These are phyloP conservation scores for Quambalaria eucalypti DNA, from an alignment of 1,284 basidiomycete species.

Conservation along the genomic window DNA sequence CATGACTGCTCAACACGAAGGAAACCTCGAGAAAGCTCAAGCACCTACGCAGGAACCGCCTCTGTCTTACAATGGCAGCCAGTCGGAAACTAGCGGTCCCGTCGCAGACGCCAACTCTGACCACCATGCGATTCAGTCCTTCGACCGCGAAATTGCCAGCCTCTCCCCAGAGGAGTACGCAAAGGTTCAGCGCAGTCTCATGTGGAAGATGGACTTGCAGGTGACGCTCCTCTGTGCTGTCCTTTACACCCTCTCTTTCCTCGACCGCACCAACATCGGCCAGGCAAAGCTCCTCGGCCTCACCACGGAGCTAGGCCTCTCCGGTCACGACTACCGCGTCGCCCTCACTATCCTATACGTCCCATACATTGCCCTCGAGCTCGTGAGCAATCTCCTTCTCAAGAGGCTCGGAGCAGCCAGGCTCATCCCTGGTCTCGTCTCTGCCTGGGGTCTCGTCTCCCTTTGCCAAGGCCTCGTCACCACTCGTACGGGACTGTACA, in stretches of 20 bases:
- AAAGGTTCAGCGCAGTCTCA: constrained; percentile 7
- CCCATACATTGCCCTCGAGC: constrained; percentile 26
- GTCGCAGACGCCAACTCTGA: no score
- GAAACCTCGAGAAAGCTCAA: no score
- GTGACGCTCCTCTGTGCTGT: constrained; percentile 28
- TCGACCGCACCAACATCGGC: constrained; percentile 30
- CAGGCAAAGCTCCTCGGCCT: constrained; percentile 31
- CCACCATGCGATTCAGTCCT: no score
- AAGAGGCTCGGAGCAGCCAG: constrained; percentile 47
- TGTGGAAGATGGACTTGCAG: constrained; percentile 33
- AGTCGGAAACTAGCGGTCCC: no score
- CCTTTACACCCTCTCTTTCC: constrained; percentile 23
- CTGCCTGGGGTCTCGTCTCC: constrained; percentile 29
- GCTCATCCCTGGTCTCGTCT: constrained; percentile 33
- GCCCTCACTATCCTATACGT: constrained; percentile 22
- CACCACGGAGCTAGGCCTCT: constrained; percentile 20
- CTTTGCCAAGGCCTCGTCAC: constrained; percentile 32
- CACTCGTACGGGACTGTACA: constrained; percentile 26
- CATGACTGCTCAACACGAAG: no score
- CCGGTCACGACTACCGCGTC: constrained; percentile 25
- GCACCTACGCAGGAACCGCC: no score
- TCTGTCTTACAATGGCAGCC: no score
- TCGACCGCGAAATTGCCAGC: background rate
- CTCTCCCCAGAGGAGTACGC: background rate
- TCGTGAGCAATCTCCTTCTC: constrained; percentile 42